Evolutionary conservation across 805 yeast species (phyloP).

Genomic region (Blastobotrys parvus): DNA sequence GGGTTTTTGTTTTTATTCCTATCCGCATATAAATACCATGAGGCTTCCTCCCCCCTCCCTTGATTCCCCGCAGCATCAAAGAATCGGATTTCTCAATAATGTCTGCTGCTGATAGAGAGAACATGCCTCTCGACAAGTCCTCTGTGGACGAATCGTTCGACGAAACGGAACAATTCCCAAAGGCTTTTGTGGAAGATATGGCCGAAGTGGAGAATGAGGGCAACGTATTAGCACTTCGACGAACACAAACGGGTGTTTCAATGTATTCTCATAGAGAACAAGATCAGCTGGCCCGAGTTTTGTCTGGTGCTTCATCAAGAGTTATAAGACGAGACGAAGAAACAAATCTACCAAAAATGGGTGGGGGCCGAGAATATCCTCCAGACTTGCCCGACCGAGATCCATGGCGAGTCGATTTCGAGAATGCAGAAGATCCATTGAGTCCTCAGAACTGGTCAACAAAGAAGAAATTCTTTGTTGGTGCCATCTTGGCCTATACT

Average conservation of each 20-base stretch:
- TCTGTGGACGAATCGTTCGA: too few relatives aligned
- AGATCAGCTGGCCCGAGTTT: slow-evolving; percentile 13
- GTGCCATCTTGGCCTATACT: slow-evolving; percentile 35
- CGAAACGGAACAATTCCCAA: too few relatives aligned
- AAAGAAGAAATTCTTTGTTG: slow-evolving; percentile 32
- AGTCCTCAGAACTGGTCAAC: slow-evolving; percentile 78
- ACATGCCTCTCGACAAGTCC: too few relatives aligned
- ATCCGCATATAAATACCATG: too few relatives aligned
- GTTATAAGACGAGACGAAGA: slow-evolving; percentile 3
- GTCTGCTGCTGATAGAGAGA: too few relatives aligned
- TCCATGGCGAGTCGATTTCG: slow-evolving; percentile 56
- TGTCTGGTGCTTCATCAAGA: slow-evolving; percentile 11
- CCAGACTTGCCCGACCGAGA: slow-evolving; percentile 11
- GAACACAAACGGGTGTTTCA: neutral
- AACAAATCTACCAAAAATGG: slow-evolving; percentile 4
- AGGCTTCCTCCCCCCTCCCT: too few relatives aligned
- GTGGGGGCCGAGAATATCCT: slow-evolving; percentile 8
- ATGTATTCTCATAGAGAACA: slow-evolving; percentile 1
- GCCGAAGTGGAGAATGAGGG: too few relatives aligned
- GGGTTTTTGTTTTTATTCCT: too few relatives aligned
- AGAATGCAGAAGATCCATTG: slow-evolving; percentile 65
- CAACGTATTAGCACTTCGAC: neutral
- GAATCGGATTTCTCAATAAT: too few relatives aligned
- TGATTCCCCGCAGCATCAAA: too few relatives aligned
- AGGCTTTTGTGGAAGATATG: too few relatives aligned